Evolutionary conservation across 352 stramenopile genomes (phyloP).

Genomic region (Globisporangium megalacanthum): DNA sequence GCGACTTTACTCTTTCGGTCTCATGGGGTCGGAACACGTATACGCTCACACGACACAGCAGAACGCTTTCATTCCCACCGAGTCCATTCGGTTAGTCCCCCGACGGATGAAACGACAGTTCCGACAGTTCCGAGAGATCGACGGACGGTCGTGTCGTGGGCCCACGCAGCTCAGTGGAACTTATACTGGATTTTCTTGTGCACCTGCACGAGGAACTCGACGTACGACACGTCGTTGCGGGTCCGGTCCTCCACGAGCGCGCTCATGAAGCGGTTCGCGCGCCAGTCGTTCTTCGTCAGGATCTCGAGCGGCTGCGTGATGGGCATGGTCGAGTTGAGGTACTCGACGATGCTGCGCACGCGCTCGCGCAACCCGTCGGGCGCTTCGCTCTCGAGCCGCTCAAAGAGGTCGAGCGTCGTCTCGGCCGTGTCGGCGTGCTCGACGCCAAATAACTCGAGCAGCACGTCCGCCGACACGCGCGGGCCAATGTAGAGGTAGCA

Average conservation of each 20-base stretch:
- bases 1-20: too few species aligned
- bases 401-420: constrained; percentile 62
- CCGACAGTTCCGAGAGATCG: too few species aligned
- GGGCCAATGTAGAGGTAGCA: constrained; percentile 88
- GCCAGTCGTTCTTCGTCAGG: constrained; percentile 82
- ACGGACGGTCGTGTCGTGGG: too few species aligned
- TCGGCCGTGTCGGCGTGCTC: constrained; percentile 76
- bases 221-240: constrained; percentile 84
- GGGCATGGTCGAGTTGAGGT: constrained; percentile 76
- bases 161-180: constrained; percentile 55
- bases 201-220: constrained; percentile 87
- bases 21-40: too few species aligned
- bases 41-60: too few species aligned
- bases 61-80: neutral
- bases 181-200: constrained; percentile 92
- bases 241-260: constrained; percentile 84
- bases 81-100: neutral
- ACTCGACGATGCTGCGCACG: constrained; percentile 66
- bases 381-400: constrained; percentile 46
- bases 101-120: neutral
- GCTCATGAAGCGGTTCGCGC: constrained; percentile 78
- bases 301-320: constrained; percentile 83
- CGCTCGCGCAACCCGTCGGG: constrained; percentile 56
- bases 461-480: constrained; percentile 54
- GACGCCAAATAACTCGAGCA: constrained; percentile 81